These are phyloP conservation scores for Gossypium gossypioides DNA, from an alignment of 441 rosid genomes.

Conservation along the genomic window DNA sequence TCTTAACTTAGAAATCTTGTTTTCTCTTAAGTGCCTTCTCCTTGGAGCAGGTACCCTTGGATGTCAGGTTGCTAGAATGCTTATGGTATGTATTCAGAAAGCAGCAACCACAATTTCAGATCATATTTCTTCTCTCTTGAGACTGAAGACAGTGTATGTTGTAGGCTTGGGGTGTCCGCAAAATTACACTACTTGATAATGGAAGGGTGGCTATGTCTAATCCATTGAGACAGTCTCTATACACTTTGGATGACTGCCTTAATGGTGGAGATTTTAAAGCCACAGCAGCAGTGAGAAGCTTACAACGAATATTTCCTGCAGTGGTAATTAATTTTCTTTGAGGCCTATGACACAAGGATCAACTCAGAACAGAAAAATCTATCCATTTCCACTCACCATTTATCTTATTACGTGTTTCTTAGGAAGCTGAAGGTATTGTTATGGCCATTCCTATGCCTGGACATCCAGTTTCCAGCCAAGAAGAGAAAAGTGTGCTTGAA, in stretches of 20 bases:
- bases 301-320: constrained; percentile 72
- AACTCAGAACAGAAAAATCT: neutral
- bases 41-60: constrained; percentile 97
- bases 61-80: constrained; percentile 93
- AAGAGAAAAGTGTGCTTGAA: constrained; percentile 56
- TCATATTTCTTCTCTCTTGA: constrained; percentile 2
- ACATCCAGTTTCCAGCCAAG: constrained; percentile 71
- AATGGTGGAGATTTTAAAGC: constrained; percentile 85
- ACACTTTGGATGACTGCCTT: constrained; percentile 73
- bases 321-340: constrained; percentile 37
- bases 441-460: constrained; percentile 99
- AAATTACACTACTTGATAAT: constrained; percentile 76
- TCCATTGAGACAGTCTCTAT: constrained; percentile 88
- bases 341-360: constrained; percentile 8
- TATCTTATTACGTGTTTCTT: constrained; percentile 2
- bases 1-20: constrained; percentile 54
- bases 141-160: constrained; percentile 18
- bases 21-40: constrained; percentile 83
- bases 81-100: constrained; percentile 47
- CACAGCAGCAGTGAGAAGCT: constrained; percentile 73
- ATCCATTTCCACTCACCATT: neutral
- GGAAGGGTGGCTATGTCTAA: constrained; percentile 95
- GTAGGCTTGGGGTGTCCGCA: constrained; percentile 90
- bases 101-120: neutral
- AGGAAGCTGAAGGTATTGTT: constrained; percentile 72